Conservation (phyloP, 116 monocot species). For the Zostera marina region DNA sequence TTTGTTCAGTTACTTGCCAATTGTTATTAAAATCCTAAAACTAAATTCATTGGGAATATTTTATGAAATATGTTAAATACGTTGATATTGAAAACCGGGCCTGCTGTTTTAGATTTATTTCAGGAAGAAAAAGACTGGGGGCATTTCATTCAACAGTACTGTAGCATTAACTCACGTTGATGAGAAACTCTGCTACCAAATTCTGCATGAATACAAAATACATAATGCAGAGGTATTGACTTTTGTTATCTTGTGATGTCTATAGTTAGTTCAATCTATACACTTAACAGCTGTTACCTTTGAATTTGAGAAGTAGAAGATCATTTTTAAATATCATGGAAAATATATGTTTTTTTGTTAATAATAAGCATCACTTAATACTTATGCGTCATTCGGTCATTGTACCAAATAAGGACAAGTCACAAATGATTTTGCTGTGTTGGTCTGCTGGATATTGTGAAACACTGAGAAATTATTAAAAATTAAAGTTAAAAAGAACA, state of each 20-base stretch:
- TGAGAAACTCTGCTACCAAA: constrained; percentile 99
- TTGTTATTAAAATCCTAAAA: not conserved
- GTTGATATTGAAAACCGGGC: not conserved
- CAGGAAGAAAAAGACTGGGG: constrained; percentile 97
- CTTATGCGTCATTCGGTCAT: too few relatives aligned
- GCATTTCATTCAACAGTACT: constrained; percentile 97
- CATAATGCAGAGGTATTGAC: constrained; percentile 91
- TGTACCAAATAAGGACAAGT: too few relatives aligned
- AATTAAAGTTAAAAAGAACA: too few relatives aligned
- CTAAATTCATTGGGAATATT: not conserved
- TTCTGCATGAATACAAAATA: constrained; percentile 97
- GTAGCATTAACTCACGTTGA: constrained; percentile 79
- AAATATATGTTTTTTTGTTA: too few relatives aligned
- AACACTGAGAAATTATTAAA: too few relatives aligned
- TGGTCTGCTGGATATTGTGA: too few relatives aligned
- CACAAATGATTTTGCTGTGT: too few relatives aligned
- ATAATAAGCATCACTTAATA: too few relatives aligned
- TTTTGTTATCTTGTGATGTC: not conserved
- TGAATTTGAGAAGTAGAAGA: not conserved
- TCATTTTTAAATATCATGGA: too few relatives aligned
- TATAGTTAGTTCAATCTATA: not conserved
- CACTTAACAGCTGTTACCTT: not conserved
- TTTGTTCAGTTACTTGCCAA: not conserved
- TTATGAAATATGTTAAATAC: not conserved
- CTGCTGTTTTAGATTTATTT: constrained; percentile 73